phyloP scores from a whole-genome alignment of 257 asterid genomes.

The Verbascum thapsus region DNA sequence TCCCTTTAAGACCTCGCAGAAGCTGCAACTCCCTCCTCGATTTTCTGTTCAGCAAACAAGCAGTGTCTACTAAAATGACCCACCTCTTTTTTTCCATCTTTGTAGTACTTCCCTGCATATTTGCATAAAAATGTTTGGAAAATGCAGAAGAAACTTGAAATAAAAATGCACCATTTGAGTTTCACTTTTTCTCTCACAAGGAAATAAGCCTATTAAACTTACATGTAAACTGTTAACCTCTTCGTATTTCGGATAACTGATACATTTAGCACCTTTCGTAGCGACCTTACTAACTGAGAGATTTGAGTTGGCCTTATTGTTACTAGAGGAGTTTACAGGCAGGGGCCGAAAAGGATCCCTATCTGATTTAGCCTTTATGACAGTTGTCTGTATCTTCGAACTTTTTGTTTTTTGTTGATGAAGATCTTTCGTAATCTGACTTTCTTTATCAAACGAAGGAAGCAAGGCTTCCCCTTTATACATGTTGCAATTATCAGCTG shows the following conservation, averaged over 20 bases:
- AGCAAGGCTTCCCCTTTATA: constrained; percentile 30
- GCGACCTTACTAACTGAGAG: constrained; percentile 34
- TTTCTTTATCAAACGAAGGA: constrained; percentile 28
- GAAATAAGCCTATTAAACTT: constrained; percentile 5
- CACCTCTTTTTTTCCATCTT: constrained; percentile 53
- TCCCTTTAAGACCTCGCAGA: constrained; percentile 70
- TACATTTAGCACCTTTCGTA: constrained; percentile 26
- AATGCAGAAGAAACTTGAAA: constrained; percentile 9
- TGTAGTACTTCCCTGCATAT: constrained; percentile 42
- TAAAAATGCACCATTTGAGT: background rate
- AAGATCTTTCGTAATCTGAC: constrained; percentile 32
- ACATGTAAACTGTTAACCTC: constrained; percentile 32
- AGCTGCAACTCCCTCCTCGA: constrained; percentile 81
- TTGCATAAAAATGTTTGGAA: background rate
- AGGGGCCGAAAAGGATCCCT: constrained; percentile 59
- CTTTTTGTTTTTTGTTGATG: constrained; percentile 35
- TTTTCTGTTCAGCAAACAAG: constrained; percentile 62
- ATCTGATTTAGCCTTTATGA: constrained; percentile 37
- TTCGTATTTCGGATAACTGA: constrained; percentile 34
- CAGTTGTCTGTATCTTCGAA: constrained; percentile 31
- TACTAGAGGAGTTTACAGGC: constrained; percentile 33
- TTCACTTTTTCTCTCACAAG: background rate
- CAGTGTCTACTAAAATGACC: constrained; percentile 75
- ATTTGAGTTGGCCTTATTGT: constrained; percentile 34
- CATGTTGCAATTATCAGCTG: constrained; percentile 29